Conservation (phyloP, 352 stramenopile genomes). For the Pythium periplocum region DNA sequence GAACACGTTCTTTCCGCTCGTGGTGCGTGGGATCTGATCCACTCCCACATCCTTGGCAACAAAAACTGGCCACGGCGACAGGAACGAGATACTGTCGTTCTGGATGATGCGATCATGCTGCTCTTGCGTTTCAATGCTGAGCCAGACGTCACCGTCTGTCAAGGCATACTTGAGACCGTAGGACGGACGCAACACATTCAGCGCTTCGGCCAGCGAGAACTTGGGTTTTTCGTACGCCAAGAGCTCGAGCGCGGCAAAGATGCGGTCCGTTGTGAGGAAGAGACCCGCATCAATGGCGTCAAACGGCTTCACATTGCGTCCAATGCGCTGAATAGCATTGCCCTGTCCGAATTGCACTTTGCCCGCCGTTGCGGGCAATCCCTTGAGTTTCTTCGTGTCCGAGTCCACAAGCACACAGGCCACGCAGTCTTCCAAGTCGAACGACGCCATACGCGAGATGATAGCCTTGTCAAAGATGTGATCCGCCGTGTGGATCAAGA, state of each 20-base stretch:
- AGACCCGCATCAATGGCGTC: slow-evolving; percentile 75
- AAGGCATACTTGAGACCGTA: slow-evolving; percentile 75
- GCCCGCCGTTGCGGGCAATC: slow-evolving; percentile 54
- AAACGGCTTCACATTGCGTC: slow-evolving; percentile 60
- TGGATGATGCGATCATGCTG: slow-evolving; percentile 54
- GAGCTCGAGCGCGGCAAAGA: slow-evolving; percentile 82
- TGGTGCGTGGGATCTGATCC: slow-evolving; percentile 8
- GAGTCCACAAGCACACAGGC: slow-evolving; percentile 75
- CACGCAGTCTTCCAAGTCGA: slow-evolving; percentile 64
- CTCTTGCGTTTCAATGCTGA: slow-evolving; percentile 76
- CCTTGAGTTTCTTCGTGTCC: slow-evolving; percentile 50
- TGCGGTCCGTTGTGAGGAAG: slow-evolving; percentile 58
- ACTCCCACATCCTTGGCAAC: slow-evolving; percentile 54
- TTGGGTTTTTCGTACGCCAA: slow-evolving; percentile 80
- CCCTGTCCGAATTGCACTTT: slow-evolving; percentile 57
- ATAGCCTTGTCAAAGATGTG: slow-evolving; percentile 82
- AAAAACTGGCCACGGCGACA: slow-evolving; percentile 76
- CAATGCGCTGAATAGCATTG: slow-evolving; percentile 59
- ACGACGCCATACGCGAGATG: slow-evolving; percentile 58
- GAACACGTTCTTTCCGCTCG: slow-evolving; percentile 55
- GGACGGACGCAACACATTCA: slow-evolving; percentile 73
- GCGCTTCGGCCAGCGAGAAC: slow-evolving; percentile 78
- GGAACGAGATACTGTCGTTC: slow-evolving; percentile 45
- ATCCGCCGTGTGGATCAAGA: slow-evolving; percentile 83
- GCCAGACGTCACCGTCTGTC: slow-evolving; percentile 54